A percentile compares a stretch with the other conserved stretches of the same genome.
Conservation (phyloP, 805 yeast genomes). For the Hanseniaspora clermontiae region DNA sequence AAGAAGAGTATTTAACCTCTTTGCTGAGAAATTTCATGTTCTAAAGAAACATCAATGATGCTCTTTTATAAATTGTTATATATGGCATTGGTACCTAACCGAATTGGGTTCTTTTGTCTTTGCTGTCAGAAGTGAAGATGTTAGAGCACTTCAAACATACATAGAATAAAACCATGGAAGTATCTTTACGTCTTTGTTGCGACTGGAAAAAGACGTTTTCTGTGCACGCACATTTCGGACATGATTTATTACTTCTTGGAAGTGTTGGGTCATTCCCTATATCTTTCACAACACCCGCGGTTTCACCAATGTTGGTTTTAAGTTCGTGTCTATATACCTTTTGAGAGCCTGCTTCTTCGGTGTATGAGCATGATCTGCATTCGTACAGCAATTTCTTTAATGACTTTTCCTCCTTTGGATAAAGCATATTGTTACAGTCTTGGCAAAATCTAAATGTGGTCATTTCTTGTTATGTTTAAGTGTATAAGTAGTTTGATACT, state of each 20-base stretch:
- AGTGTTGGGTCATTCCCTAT: conserved; percentile 95
- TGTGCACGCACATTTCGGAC: conserved; percentile 76
- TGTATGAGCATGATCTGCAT: conserved; percentile 88
- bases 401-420: conserved; percentile 88
- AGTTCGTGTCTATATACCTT: conserved; percentile 86
- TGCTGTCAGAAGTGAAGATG: conserved; percentile 36
- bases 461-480: conserved; percentile 32
- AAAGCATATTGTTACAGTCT: conserved; percentile 94
- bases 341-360: conserved; percentile 80
- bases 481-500: background rate
- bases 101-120: conserved; percentile 28
- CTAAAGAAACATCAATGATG: background rate
- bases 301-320: conserved; percentile 79
- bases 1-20: too few relatives aligned
- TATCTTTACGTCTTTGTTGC: conserved; percentile 88
- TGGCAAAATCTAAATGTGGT: conserved; percentile 92
- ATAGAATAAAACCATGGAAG: conserved; percentile 86
- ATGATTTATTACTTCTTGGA: conserved; percentile 87
- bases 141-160: conserved; percentile 82
- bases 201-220: conserved; percentile 95
- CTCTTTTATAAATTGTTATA: background rate
- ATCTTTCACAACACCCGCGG: conserved; percentile 94
- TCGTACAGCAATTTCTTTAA: conserved; percentile 60
- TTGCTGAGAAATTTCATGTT: too few relatives aligned
- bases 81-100: background rate